These are phyloP conservation scores for Licmophora abbreviata DNA, from an alignment of 108 stramenopile species.

Conservation along the genomic window DNA sequence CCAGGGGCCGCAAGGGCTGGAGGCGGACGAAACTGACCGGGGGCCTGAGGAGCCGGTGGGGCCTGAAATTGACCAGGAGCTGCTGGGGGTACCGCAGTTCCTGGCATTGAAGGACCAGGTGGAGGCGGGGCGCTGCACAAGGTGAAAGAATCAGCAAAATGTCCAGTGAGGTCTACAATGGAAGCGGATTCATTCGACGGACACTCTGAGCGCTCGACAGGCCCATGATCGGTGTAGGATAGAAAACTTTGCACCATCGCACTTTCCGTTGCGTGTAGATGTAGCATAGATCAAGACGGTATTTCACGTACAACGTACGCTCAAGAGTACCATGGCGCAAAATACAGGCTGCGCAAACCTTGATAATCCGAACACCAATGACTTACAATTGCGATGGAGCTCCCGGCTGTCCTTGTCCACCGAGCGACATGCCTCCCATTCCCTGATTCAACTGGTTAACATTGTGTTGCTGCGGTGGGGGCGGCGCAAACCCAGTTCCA, in stretches of 20 bases:
- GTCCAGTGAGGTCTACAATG: conserved; percentile 4
- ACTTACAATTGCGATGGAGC: conserved; percentile 19
- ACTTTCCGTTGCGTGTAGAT: too few relatives aligned
- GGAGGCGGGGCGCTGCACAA: background rate
- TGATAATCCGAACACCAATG: background rate
- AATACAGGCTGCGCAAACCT: conserved; percentile 4
- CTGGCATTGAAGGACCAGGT: background rate
- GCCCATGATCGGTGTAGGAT: background rate
- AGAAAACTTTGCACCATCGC: background rate
- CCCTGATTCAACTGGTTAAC: conserved; percentile 33
- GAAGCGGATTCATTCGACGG: conserved; percentile 6
- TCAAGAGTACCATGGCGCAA: conserved; percentile 1
- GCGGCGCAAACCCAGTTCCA: conserved; percentile 4
- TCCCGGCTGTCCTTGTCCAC: conserved; percentile 12
- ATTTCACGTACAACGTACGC: too few relatives aligned
- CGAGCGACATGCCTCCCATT: conserved; percentile 39
- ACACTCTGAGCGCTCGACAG: background rate
- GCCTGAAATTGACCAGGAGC: too few relatives aligned
- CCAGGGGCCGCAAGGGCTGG: conserved; percentile 4
- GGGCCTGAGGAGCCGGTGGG: conserved; percentile 11
- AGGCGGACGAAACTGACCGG: conserved; percentile 24
- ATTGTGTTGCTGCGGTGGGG: conserved; percentile 11
- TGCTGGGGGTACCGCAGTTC: background rate
- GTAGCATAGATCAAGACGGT: too few relatives aligned
- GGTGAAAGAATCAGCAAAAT: background rate